Evolutionary conservation across 176 grass and related monocot genomes (phyloP).

Genomic region (Urochloa ruziziensis): DNA sequence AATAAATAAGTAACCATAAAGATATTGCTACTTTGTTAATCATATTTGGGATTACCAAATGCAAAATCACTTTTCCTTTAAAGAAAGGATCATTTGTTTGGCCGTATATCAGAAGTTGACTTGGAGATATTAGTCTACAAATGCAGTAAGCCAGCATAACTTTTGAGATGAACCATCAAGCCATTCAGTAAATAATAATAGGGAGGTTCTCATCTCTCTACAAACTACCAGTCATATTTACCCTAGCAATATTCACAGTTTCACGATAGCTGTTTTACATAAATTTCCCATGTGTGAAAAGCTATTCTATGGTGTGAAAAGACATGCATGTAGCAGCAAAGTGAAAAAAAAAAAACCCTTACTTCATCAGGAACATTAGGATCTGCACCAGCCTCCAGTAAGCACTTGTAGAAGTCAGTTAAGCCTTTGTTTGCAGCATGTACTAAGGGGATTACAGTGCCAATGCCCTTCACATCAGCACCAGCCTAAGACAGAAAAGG

Average conservation of each 20-base stretch:
- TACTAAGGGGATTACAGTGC: conserved; percentile 6
- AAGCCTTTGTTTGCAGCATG: conserved; percentile 16
- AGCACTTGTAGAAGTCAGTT: conserved; percentile 22
- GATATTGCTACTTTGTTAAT: too few relatives aligned
- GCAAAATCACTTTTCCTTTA: too few relatives aligned
- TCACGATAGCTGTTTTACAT: not conserved
- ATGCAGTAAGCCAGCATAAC: too few relatives aligned
- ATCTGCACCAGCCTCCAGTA: conserved; percentile 41
- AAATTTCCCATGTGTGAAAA: not conserved
- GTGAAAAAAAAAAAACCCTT: not conserved
- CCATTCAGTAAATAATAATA: too few relatives aligned
- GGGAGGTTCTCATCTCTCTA: too few relatives aligned
- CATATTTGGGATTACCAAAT: too few relatives aligned
- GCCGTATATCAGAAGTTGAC: too few relatives aligned
- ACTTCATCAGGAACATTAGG: conserved; percentile 27
- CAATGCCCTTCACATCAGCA: conserved; percentile 40
- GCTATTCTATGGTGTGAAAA: not conserved
- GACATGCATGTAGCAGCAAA: not conserved
- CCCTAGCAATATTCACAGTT: not conserved
- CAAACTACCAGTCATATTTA: too few relatives aligned
- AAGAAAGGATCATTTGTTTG: too few relatives aligned
- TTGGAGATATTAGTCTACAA: too few relatives aligned
- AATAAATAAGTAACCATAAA: too few relatives aligned
- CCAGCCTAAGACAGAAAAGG: conserved; percentile 28
- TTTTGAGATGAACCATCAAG: too few relatives aligned